phyloP scores from a whole-genome alignment of 2,329 filamentous ascomycete species.

The Fusarium nematophilum region DNA sequence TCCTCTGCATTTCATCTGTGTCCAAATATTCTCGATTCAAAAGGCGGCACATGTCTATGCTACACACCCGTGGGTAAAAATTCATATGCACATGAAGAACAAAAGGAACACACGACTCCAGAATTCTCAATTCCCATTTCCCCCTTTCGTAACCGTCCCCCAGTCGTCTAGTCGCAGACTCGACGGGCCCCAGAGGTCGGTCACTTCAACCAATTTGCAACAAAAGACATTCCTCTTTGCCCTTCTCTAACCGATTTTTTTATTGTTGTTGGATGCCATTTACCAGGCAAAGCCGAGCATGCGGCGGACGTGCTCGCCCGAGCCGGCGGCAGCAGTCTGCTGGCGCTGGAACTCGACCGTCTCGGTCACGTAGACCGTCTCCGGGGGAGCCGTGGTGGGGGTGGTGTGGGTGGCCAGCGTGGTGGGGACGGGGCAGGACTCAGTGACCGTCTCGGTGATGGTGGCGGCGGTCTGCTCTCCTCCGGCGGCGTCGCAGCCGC shows the following conservation, averaged over 20 bases:
- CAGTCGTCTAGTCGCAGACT: conserved; percentile 22
- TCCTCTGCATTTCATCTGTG: neutral
- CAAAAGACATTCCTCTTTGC: neutral
- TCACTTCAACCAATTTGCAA: conserved; percentile 9
- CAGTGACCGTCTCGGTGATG: conserved; percentile 28
- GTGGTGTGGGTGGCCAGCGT: conserved; percentile 37
- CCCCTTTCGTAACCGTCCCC: neutral
- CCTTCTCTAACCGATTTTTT: conserved; percentile 10
- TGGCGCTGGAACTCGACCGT: conserved; percentile 27
- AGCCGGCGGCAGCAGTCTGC: conserved; percentile 16
- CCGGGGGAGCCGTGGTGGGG: conserved; percentile 30
- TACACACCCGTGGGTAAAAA: conserved; percentile 25
- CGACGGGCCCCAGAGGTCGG: neutral
- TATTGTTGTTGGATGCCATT: conserved; percentile 5
- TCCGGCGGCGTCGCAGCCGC: conserved; percentile 6
- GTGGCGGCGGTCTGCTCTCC: conserved; percentile 21
- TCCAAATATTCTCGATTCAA: conserved; percentile 27
- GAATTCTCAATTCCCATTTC: conserved; percentile 25
- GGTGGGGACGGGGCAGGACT: conserved; percentile 32
- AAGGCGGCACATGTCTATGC: conserved; percentile 18
- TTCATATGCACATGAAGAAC: conserved; percentile 40
- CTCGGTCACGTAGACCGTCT: conserved; percentile 43
- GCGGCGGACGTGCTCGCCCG: conserved; percentile 30
- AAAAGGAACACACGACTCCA: conserved; percentile 35
- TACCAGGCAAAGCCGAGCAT: conserved; percentile 34